These are phyloP conservation scores for Euptelea pleiosperma DNA, from an alignment of 164 flowering plant species.

Conservation along the genomic window DNA sequence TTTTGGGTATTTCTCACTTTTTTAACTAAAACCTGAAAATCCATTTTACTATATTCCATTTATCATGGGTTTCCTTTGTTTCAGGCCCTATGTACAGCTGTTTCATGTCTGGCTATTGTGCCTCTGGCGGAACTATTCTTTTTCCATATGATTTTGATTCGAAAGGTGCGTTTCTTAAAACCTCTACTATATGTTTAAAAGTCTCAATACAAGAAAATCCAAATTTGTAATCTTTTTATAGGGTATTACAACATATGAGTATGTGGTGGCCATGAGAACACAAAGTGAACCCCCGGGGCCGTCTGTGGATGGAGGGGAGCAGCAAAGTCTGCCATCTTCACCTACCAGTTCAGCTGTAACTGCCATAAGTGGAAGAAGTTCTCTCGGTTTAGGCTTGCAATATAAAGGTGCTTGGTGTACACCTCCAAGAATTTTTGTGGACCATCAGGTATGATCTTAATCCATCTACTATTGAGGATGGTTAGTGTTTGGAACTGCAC, in stretches of 20 bases:
- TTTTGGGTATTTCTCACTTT: no score
- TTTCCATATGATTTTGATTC: slow-evolving; percentile 75
- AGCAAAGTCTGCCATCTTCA: slow-evolving; percentile 78
- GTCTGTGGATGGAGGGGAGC: slow-evolving; percentile 76
- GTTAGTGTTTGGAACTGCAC: no score
- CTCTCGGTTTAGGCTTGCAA: slow-evolving; percentile 73
- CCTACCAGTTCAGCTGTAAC: slow-evolving; percentile 86
- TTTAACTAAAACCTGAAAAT: not conserved
- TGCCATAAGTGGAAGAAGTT: slow-evolving; percentile 85
- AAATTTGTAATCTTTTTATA: slow-evolving; percentile 18
- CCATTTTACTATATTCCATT: not conserved
- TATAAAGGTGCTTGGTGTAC: slow-evolving; percentile 95
- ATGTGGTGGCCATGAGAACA: slow-evolving; percentile 92
- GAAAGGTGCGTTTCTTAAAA: slow-evolving; percentile 48
- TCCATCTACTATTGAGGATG: no score
- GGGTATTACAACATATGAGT: slow-evolving; percentile 96
- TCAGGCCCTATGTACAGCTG: slow-evolving; percentile 73
- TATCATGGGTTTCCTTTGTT: slow-evolving; percentile 8
- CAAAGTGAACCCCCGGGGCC: slow-evolving; percentile 93
- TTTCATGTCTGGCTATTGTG: slow-evolving; percentile 68
- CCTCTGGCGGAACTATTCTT: slow-evolving; percentile 84
- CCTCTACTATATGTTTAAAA: not conserved
- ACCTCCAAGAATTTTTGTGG: slow-evolving; percentile 93
- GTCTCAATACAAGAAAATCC: not conserved
- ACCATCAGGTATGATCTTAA: slow-evolving; percentile 59